These are phyloP conservation scores for Coprinopsis strossmayeri DNA, from an alignment of 768 basidiomycete species.

Conservation along the genomic window DNA sequence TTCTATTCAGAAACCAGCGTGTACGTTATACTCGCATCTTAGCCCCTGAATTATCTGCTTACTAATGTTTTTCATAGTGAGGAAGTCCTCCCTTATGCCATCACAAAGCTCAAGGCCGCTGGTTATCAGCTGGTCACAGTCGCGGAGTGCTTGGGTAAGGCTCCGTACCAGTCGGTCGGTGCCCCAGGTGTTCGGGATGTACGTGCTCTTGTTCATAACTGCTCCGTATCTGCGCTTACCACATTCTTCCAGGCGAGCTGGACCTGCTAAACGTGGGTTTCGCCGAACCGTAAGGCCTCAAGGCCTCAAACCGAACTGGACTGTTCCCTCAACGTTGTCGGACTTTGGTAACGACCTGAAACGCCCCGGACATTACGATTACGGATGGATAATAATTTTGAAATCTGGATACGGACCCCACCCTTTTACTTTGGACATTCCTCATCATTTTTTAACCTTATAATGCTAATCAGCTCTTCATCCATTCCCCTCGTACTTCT, in stretches of 20 bases:
- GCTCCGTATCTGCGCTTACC: background rate
- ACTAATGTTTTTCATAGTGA: constrained; percentile 14
- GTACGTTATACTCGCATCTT: constrained; percentile 13
- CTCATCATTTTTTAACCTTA: too few relatives aligned
- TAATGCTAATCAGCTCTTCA: too few relatives aligned
- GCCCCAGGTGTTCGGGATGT: constrained; percentile 25
- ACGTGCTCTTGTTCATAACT: constrained; percentile 12
- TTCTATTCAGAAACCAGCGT: constrained; percentile 16
- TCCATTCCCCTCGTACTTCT: too few relatives aligned
- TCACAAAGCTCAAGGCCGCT: constrained; percentile 27
- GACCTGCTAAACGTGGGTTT: background rate
- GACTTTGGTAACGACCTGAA: too few relatives aligned
- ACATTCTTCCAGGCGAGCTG: background rate
- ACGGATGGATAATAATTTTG: too few relatives aligned
- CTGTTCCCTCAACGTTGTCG: too few relatives aligned
- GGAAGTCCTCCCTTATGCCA: constrained; percentile 32
- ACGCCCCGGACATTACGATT: too few relatives aligned
- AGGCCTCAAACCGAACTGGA: too few relatives aligned
- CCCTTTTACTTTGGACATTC: too few relatives aligned
- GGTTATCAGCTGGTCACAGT: constrained; percentile 38
- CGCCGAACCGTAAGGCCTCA: too few relatives aligned
- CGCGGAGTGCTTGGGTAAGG: constrained; percentile 33
- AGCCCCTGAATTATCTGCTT: background rate
- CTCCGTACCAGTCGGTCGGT: constrained; percentile 29
- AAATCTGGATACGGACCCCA: too few relatives aligned